A percentile compares a stretch with the other conserved stretches of the same genome.
Evolutionary conservation across 2,329 filamentous ascomycete genomes (phyloP).

Genomic region (Fusarium concolor): DNA sequence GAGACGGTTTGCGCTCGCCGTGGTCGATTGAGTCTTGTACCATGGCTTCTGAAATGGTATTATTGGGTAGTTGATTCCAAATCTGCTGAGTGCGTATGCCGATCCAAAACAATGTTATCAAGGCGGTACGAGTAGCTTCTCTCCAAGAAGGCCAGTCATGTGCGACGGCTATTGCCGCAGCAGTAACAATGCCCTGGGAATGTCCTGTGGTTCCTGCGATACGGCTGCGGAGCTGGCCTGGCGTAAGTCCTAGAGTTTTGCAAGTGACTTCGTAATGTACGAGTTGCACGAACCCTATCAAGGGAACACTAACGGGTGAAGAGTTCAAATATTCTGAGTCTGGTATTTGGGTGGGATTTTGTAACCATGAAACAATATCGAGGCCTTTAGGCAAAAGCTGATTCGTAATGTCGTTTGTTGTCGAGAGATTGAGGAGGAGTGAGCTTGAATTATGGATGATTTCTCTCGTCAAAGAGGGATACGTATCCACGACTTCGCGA

Average conservation of each 20-base stretch:
- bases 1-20: constrained; percentile 11
- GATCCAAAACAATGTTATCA: constrained; percentile 20
- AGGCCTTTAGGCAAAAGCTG: constrained; percentile 2
- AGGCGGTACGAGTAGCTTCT: constrained; percentile 5
- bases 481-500: constrained; percentile 1
- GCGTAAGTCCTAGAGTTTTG: constrained; percentile 12
- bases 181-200: constrained; percentile 19
- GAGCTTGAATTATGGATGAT: neutral
- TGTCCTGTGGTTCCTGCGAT: constrained; percentile 20
- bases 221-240: constrained; percentile 13
- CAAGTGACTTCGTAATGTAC: constrained; percentile 18
- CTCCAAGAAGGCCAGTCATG: constrained; percentile 18
- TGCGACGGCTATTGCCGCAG: neutral
- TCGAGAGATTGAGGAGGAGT: neutral
- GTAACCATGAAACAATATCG: constrained; percentile 2
- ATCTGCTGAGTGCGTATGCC: constrained; percentile 15
- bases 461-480: constrained; percentile 3
- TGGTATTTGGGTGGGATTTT: neutral
- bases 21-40: constrained; percentile 14
- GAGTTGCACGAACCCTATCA: constrained; percentile 20
- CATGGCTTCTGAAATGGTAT: constrained; percentile 15
- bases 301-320: constrained; percentile 7
- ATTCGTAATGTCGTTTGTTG: neutral
- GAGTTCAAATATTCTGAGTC: constrained; percentile 7
- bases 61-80: constrained; percentile 2